Evolutionary conservation across 345 rosid species (phyloP), one percentile per base, ranked within the genome.

Genomic region (Lenwebbia sp.): DNA sequence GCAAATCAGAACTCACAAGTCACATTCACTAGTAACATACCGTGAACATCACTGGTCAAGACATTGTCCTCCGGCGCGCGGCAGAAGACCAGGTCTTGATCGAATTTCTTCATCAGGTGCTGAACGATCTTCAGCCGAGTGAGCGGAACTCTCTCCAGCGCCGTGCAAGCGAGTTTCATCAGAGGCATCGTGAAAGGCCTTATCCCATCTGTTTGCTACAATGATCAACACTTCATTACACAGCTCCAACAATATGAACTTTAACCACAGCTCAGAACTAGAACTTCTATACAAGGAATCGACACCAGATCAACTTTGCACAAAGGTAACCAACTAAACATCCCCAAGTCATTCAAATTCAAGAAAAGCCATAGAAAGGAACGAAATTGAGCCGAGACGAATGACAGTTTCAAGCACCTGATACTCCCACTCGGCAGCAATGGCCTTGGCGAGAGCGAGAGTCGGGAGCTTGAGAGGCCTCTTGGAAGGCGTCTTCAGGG

Each of bases 171-270:
- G 84, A 97, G 98, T 90, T 90, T 94, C 99, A 97, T 97, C 55
- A 97, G 94, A 30, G 99, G 99, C 99, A 97, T 97, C 19, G 95
- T 94, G 85, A 97, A 97, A 85, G 99, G 99, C 90, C 99, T 94
- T 83, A 97, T 94, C 86, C 99, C 99, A 93, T 97, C 99, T 90
- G 89, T 88, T 93, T 90, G 92, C 99, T 95, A 92, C 91, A 93
- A 85, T 52, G 37, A 84, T 82, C 54, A 86, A 81, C 52, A 57
- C 60, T 25, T 86, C 86, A 33, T 19, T 33, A 8, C 47, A 70
- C 78, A 17, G 78, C 78, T 22, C 47, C 25, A 70, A 33, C 75
- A 11, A 62, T 15, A 30, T 62, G 41, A 30, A 70, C 87, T 11
- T 6, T 33, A 54, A 30, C 6, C 25, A 70, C 44, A 70, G 5